phyloP scores from a whole-genome alignment of 768 basidiomycete species.

The Lactarius sp. region DNA sequence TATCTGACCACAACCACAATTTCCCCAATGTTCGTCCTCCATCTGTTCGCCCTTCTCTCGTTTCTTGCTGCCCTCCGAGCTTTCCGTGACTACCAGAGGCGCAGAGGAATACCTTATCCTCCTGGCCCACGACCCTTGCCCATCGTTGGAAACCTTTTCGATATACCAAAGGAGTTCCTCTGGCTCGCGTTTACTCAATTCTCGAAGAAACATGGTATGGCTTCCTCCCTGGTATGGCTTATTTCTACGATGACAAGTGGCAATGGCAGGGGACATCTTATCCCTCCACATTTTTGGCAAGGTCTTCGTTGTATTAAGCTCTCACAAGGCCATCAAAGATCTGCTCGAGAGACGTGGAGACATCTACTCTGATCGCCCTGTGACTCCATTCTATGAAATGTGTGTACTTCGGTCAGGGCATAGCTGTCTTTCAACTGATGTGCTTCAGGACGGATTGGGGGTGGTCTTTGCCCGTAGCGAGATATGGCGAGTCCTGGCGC shows the following conservation, averaged over 20 bases:
- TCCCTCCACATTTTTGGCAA: constrained; percentile 4
- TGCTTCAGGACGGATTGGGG: not conserved
- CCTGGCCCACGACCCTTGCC: constrained; percentile 15
- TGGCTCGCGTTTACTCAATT: constrained; percentile 3
- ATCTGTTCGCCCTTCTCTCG: not conserved
- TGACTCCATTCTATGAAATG: constrained; percentile 3
- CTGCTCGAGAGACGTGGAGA: constrained; percentile 9
- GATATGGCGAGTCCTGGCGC: not conserved
- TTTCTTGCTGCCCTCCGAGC: not conserved
- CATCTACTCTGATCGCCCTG: constrained; percentile 13
- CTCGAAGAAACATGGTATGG: constrained; percentile 11
- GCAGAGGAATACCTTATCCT: constrained; percentile 1
- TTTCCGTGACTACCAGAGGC: not conserved
- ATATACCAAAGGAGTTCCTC: constrained; percentile 8
- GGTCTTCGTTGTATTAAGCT: constrained; percentile 8
- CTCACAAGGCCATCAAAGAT: constrained; percentile 1
- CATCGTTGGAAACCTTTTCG: constrained; percentile 11
- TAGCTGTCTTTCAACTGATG: not conserved
- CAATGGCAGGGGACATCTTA: not conserved
- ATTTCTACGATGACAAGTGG: not conserved
- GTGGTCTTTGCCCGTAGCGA: not conserved
- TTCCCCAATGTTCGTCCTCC: not conserved
- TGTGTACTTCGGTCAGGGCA: not conserved
- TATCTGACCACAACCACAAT: no score
- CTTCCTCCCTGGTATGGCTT: not conserved